phyloP scores from a whole-genome alignment of 163 green algal genomes.

The Volvox carteri region DNA sequence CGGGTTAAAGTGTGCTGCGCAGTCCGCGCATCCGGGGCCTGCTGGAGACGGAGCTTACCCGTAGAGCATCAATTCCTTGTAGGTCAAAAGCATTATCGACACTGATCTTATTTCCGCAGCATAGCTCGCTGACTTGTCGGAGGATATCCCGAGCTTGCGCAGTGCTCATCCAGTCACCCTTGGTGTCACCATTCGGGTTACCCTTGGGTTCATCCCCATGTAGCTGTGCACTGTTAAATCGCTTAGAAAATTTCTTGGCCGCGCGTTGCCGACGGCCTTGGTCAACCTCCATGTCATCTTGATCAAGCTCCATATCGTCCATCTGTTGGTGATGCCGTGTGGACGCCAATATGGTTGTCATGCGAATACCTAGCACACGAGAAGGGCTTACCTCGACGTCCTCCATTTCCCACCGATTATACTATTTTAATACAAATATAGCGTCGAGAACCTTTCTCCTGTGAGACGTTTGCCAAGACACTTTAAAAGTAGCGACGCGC shows the following conservation, averaged over 20 bases:
- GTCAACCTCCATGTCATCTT: conserved; percentile 8
- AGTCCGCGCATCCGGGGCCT: too few relatives aligned
- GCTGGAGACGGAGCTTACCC: background rate
- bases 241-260: background rate
- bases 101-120: conserved; percentile 19
- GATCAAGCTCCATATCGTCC: conserved; percentile 26
- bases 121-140: background rate
- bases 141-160: conserved; percentile 2
- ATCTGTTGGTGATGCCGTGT: background rate
- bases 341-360: background rate
- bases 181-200: too few relatives aligned
- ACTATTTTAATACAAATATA: too few relatives aligned
- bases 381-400: background rate
- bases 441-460: too few relatives aligned
- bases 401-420: too few relatives aligned
- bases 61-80: conserved; percentile 21
- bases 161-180: background rate
- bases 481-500: too few relatives aligned
- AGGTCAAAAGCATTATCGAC: conserved; percentile 28
- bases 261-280: conserved; percentile 6
- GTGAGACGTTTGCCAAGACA: too few relatives aligned
- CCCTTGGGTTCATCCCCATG: too few relatives aligned
- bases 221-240: background rate
- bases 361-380: background rate
- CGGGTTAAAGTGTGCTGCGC: background rate